Conservation (phyloP, 345 rosid species). For the Odontarrhena argentea region DNA sequence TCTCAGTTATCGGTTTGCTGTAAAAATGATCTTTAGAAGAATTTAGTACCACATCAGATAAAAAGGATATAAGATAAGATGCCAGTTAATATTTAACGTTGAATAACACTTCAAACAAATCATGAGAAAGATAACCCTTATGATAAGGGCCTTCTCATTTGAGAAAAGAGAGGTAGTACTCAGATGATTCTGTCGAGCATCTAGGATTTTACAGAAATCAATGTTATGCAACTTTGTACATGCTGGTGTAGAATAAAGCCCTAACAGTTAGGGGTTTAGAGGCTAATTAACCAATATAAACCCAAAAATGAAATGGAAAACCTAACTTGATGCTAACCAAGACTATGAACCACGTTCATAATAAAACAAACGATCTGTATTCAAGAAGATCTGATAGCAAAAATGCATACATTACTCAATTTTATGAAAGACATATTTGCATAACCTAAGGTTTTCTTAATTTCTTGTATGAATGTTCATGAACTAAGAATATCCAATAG, state of each 20-base stretch:
- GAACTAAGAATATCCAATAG: constrained; percentile 1
- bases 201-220: not conserved
- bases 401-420: not conserved
- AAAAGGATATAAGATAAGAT: too few relatives aligned
- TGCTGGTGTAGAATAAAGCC: constrained; percentile 12
- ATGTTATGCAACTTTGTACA: not conserved
- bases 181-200: constrained; percentile 9
- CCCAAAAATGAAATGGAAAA: constrained; percentile 13
- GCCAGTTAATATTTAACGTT: too few relatives aligned
- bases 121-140: too few relatives aligned
- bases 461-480: constrained; percentile 17
- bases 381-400: constrained; percentile 14
- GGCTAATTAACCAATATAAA: constrained; percentile 2
- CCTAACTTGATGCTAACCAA: constrained; percentile 1
- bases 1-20: not conserved
- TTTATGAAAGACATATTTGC: not conserved
- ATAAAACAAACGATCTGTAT: not conserved
- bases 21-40: too few relatives aligned
- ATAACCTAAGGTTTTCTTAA: not conserved
- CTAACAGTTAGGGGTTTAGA: constrained; percentile 1
- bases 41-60: too few relatives aligned
- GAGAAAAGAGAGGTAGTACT: too few relatives aligned
- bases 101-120: too few relatives aligned
- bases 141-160: too few relatives aligned
- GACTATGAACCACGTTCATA: constrained; percentile 6